phyloP scores from a whole-genome alignment of 805 yeast genomes.

The Hanseniaspora lachancei region DNA sequence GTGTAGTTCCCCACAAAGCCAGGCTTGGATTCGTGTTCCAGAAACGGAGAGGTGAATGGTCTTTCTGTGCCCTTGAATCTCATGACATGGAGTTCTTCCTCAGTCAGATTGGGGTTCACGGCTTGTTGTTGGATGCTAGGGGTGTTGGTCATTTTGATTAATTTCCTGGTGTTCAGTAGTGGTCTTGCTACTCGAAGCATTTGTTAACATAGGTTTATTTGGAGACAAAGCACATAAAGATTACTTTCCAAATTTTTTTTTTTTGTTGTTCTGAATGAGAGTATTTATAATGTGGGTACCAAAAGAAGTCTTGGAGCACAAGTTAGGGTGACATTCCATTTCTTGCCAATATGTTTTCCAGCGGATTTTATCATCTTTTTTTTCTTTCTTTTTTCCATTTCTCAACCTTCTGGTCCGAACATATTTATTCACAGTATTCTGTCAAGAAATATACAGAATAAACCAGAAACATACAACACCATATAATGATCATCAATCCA shows the following conservation, averaged over 20 bases:
- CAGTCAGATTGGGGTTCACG: conserved; percentile 54
- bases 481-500: background rate
- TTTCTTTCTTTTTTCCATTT: too few relatives aligned
- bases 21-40: conserved; percentile 13
- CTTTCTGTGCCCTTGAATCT: conserved; percentile 46
- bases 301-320: too few relatives aligned
- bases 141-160: background rate
- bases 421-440: too few relatives aligned
- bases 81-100: conserved; percentile 66
- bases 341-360: too few relatives aligned
- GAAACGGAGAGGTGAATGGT: conserved; percentile 28
- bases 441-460: background rate
- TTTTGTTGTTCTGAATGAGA: too few relatives aligned
- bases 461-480: background rate
- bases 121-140: background rate
- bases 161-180: background rate
- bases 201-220: background rate
- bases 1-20: conserved; percentile 44
- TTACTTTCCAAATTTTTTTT: too few relatives aligned
- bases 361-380: too few relatives aligned
- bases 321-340: too few relatives aligned
- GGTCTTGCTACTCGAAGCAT: background rate
- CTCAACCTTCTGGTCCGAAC: too few relatives aligned
- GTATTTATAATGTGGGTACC: too few relatives aligned
- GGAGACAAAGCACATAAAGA: too few relatives aligned